phyloP scores from a whole-genome alignment of 495 filamentous ascomycete species.

The Pyrenula massariospora region DNA sequence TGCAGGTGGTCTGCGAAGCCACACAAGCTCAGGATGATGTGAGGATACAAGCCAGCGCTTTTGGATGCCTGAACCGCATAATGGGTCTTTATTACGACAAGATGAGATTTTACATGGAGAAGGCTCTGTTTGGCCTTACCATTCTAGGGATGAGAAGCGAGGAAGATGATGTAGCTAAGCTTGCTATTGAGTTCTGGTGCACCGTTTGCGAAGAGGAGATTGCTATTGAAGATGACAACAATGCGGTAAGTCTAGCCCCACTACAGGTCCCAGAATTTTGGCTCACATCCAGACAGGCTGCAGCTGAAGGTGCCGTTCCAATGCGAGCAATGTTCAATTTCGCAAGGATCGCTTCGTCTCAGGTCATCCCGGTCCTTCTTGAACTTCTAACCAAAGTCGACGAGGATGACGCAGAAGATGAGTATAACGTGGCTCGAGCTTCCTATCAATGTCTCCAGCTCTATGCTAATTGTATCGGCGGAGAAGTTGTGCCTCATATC shows the following conservation, averaged over 20 bases:
- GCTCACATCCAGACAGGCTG: conserved; percentile 20
- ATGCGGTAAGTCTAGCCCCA: conserved; percentile 43
- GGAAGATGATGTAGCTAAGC: conserved; percentile 94
- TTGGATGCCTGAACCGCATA: conserved; percentile 93
- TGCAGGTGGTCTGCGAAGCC: conserved; percentile 99
- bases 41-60: conserved; percentile 87
- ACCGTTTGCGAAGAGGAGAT: conserved; percentile 98
- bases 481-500: conserved; percentile 68
- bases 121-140: conserved; percentile 95
- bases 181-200: conserved; percentile 99
- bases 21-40: conserved; percentile 77
- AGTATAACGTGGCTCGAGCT: conserved; percentile 92
- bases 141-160: conserved; percentile 97
- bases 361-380: conserved; percentile 87
- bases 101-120: conserved; percentile 99
- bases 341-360: conserved; percentile 72
- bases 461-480: conserved; percentile 81
- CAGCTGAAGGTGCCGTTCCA: conserved; percentile 64
- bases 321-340: conserved; percentile 88
- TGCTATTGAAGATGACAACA: conserved; percentile 92
- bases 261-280: background rate
- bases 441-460: conserved; percentile 95
- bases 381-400: conserved; percentile 89
- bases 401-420: conserved; percentile 90
- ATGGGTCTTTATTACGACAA: conserved; percentile 98